These are phyloP conservation scores for Volutella citrinella DNA, from an alignment of 2,329 filamentous ascomycete species.

Conservation along the genomic window DNA sequence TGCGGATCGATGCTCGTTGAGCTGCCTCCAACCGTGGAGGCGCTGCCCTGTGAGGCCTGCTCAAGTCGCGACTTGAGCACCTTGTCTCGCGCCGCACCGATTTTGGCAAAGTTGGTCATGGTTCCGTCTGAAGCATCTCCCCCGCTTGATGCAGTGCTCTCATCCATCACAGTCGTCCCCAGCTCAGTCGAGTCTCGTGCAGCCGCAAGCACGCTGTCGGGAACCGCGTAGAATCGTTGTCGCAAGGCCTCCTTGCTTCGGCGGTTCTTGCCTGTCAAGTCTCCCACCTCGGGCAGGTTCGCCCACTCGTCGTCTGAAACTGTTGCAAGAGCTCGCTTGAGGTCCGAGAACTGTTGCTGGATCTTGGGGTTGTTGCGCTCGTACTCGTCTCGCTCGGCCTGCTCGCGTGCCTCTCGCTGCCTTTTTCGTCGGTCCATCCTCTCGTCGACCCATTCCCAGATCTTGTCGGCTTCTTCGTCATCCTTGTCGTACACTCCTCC, in stretches of 20 bases:
- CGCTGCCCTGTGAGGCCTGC: constrained; percentile 73
- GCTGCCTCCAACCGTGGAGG: constrained; percentile 68
- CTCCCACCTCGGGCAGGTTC: constrained; percentile 90
- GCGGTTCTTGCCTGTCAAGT: constrained; percentile 91
- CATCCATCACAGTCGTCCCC: constrained; percentile 83
- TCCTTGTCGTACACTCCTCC: constrained; percentile 96
- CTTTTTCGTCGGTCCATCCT: constrained; percentile 90
- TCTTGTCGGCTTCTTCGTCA: constrained; percentile 94
- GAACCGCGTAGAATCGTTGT: constrained; percentile 91
- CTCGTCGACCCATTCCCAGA: constrained; percentile 94
- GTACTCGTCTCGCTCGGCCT: constrained; percentile 89
- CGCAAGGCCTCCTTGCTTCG: constrained; percentile 78
- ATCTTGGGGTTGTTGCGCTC: constrained; percentile 98
- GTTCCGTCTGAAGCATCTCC: constrained; percentile 68
- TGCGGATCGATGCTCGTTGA: constrained; percentile 91
- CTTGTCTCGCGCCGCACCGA: constrained; percentile 93
- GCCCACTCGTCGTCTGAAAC: constrained; percentile 97
- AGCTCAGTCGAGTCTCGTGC: constrained; percentile 79
- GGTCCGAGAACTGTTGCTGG: constrained; percentile 92
- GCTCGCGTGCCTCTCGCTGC: constrained; percentile 92
- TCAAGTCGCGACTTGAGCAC: constrained; percentile 93
- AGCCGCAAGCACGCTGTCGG: constrained; percentile 89
- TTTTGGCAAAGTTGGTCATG: constrained; percentile 97
- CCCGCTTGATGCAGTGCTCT: constrained; percentile 50
- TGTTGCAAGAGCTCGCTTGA: constrained; percentile 84